Percentiles rank a stretch among this genome's conserved stretches.
Conservation (phyloP, 768 basidiomycete species). For the Mycena belliarum region DNA sequence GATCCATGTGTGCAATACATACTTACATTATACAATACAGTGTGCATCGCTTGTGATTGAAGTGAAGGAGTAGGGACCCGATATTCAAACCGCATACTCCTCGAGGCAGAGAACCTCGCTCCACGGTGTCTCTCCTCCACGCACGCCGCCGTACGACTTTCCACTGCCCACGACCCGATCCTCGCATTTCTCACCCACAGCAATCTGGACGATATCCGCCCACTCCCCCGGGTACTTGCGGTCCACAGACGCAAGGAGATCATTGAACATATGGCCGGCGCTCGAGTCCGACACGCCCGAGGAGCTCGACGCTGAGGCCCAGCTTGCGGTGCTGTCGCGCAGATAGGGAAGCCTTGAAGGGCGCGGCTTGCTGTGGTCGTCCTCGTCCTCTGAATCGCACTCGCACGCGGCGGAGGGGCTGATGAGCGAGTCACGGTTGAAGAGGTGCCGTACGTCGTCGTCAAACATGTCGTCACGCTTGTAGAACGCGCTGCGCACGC, state of each 20-base stretch:
- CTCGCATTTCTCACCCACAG: background rate
- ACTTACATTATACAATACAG: no score
- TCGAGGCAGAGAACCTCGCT: slow-evolving; percentile 9
- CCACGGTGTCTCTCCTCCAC: background rate
- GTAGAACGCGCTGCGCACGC: slow-evolving; percentile 20
- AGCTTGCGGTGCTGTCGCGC: background rate
- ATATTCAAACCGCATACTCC: slow-evolving; percentile 3
- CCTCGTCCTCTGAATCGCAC: background rate
- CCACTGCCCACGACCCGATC: background rate
- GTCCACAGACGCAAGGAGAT: slow-evolving; percentile 19
- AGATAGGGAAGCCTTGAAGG: slow-evolving; percentile 13
- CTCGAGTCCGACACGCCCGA: background rate
- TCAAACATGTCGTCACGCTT: background rate
- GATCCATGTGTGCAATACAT: no score
- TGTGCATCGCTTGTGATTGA: no score
- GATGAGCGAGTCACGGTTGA: slow-evolving; percentile 14
- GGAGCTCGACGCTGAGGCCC: background rate
- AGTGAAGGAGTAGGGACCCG: no score
- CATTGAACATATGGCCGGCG: slow-evolving; percentile 6
- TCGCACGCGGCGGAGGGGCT: background rate
- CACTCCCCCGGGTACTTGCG: slow-evolving; percentile 15
- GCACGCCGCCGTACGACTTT: background rate
- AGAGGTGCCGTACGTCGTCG: slow-evolving; percentile 14
- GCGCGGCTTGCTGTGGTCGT: background rate
- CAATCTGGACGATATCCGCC: slow-evolving; percentile 10